Conservation (phyloP, 208 protist genomes). For the Leishmania turanica region DNA sequence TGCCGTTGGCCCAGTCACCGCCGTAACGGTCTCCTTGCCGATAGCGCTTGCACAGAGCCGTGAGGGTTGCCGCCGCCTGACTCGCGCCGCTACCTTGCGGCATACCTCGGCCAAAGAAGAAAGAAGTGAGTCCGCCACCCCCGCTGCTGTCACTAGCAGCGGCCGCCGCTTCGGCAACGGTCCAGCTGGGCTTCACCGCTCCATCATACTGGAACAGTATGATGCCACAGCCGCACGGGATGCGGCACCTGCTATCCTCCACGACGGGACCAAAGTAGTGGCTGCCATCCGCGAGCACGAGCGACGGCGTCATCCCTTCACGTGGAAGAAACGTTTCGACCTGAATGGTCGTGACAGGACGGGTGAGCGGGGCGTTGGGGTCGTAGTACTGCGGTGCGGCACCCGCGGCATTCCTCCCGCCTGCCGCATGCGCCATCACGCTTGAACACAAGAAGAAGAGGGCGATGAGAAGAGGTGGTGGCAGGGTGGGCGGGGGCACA, state of each 20-base stretch:
- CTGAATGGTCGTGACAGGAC: constrained; percentile 67
- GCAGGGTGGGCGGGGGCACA: neutral
- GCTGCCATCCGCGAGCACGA: constrained; percentile 60
- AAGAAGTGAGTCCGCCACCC: constrained; percentile 7
- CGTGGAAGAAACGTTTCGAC: constrained; percentile 57
- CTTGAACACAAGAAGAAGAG: too few species aligned
- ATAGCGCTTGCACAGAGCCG: constrained; percentile 33
- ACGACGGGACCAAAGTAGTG: constrained; percentile 79
- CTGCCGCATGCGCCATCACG: neutral
- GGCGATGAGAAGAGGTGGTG: neutral
- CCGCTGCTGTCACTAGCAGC: neutral
- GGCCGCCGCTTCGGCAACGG: neutral
- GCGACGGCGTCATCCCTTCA: constrained; percentile 30
- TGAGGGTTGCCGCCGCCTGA: constrained; percentile 13
- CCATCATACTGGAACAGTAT: constrained; percentile 64
- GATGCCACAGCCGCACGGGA: constrained; percentile 71
- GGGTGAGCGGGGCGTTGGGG: constrained; percentile 32
- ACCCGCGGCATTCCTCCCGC: neutral
- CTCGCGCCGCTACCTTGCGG: constrained; percentile 5
- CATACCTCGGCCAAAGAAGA: constrained; percentile 24
- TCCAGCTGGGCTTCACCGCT: constrained; percentile 7
- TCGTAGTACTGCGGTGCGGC: constrained; percentile 33
- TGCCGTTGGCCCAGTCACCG: constrained; percentile 62
- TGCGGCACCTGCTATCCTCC: constrained; percentile 40
- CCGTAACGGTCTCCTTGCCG: constrained; percentile 81